A percentile compares a stretch with the other conserved stretches of the same genome.
Evolutionary conservation across 2,329 filamentous ascomycete species (phyloP).

Genomic region (Chalara sp.): DNA sequence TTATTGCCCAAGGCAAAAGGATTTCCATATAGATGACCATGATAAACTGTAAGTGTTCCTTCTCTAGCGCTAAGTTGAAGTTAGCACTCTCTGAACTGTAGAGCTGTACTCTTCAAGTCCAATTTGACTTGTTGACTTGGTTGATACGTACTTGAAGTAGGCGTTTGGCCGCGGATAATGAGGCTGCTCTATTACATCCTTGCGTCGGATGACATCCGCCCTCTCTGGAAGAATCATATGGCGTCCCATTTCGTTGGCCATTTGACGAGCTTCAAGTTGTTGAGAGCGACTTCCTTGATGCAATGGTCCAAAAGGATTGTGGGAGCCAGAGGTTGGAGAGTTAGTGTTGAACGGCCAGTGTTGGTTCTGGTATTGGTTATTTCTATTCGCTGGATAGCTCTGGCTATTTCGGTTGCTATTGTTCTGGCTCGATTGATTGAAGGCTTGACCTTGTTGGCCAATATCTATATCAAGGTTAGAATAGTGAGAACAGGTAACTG

Average conservation of each 20-base stretch:
- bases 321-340: too few relatives aligned
- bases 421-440: too few relatives aligned
- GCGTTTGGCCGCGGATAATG: conserved; percentile 52
- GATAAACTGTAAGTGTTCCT: conserved; percentile 49
- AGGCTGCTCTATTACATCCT: conserved; percentile 46
- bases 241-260: background rate
- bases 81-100: too few relatives aligned
- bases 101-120: too few relatives aligned
- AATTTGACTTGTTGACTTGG: too few relatives aligned
- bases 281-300: background rate
- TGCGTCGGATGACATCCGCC: conserved; percentile 27
- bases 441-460: too few relatives aligned
- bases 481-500: too few relatives aligned
- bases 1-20: conserved; percentile 27
- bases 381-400: too few relatives aligned
- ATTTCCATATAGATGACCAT: conserved; percentile 49
- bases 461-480: too few relatives aligned
- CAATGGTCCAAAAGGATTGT: background rate
- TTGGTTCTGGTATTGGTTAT: too few relatives aligned
- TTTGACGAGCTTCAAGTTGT: background rate
- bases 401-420: too few relatives aligned
- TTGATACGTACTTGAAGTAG: conserved; percentile 38
- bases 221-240: conserved; percentile 1
- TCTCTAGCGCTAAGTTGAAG: conserved; percentile 26
- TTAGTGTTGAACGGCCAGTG: too few relatives aligned